phyloP scores from a whole-genome alignment of 2,329 filamentous ascomycete species.

The Paecilomyces dactylethromorphus region DNA sequence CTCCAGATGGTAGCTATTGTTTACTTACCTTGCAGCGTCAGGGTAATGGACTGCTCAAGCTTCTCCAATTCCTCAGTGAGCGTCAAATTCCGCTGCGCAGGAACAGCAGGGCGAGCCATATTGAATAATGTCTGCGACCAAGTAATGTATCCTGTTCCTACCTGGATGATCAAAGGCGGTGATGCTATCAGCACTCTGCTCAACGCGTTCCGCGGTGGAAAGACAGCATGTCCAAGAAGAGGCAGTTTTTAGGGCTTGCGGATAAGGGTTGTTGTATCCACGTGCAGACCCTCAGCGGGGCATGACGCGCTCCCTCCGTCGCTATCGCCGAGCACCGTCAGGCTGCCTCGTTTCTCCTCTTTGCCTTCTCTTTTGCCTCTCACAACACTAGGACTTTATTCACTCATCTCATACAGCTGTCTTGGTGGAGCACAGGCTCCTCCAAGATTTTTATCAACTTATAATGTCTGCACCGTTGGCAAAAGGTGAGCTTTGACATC shows the following conservation, averaged over 20 bases:
- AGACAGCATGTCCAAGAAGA: slow-evolving; percentile 21
- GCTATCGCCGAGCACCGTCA: not conserved
- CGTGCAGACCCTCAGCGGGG: slow-evolving; percentile 14
- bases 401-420: slow-evolving; percentile 1
- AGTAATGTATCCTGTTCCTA: not conserved
- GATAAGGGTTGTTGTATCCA: slow-evolving; percentile 28
- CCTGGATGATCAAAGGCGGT: not conserved
- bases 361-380: not conserved
- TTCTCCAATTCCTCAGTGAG: slow-evolving; percentile 93
- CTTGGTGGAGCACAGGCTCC: slow-evolving; percentile 1
- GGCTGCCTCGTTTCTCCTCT: slow-evolving; percentile 1
- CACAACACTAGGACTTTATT: not conserved
- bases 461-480: slow-evolving; percentile 42
- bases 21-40: slow-evolving; percentile 76
- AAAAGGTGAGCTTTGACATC: slow-evolving; percentile 34
- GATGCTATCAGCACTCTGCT: not conserved
- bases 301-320: slow-evolving; percentile 6
- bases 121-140: not conserved
- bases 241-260: slow-evolving; percentile 23
- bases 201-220: slow-evolving; percentile 14
- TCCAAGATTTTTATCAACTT: not conserved
- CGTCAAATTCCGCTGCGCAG: slow-evolving; percentile 56
- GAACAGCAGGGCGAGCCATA: slow-evolving; percentile 47
- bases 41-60: slow-evolving; percentile 91
- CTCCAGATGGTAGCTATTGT: slow-evolving; percentile 5